These are phyloP conservation scores for Penicillium manginii DNA, from an alignment of 495 filamentous ascomycete genomes.

Conservation along the genomic window DNA sequence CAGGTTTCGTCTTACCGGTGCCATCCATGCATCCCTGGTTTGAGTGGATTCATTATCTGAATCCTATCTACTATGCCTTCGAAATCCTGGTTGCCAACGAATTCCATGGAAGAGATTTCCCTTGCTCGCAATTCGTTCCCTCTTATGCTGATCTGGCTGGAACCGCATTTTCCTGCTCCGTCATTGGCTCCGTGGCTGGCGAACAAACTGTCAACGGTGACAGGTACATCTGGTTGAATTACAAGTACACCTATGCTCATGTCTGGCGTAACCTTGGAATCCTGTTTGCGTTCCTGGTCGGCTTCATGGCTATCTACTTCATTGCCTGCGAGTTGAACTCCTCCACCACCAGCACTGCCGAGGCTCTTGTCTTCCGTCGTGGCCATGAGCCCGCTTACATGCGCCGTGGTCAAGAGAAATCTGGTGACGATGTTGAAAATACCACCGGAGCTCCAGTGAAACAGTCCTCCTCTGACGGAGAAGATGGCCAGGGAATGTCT, in stretches of 20 bases:
- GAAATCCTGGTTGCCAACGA: constrained; percentile 55
- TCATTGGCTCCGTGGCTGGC: constrained; percentile 54
- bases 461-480: not conserved
- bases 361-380: constrained; percentile 47
- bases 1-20: constrained; percentile 62
- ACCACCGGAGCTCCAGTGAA: constrained; percentile 44
- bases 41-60: constrained; percentile 48
- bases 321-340: constrained; percentile 43
- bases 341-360: constrained; percentile 36
- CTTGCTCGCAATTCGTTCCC: constrained; percentile 52
- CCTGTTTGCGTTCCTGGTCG: constrained; percentile 61
- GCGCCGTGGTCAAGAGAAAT: constrained; percentile 20
- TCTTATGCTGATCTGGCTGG: constrained; percentile 45
- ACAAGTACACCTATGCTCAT: constrained; percentile 55
- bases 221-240: constrained; percentile 45
- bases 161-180: constrained; percentile 40
- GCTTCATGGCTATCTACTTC: constrained; percentile 56
- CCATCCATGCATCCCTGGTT: constrained; percentile 54
- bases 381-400: constrained; percentile 32
- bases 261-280: constrained; percentile 71
- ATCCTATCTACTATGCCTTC: constrained; percentile 48
- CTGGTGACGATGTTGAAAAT: constrained; percentile 26
- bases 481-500: constrained; percentile 55
- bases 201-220: constrained; percentile 28
- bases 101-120: constrained; percentile 56